Base-by-base conservation (phyloP, 352 stramenopile species). In the Phytophthora cactorum region DNA sequence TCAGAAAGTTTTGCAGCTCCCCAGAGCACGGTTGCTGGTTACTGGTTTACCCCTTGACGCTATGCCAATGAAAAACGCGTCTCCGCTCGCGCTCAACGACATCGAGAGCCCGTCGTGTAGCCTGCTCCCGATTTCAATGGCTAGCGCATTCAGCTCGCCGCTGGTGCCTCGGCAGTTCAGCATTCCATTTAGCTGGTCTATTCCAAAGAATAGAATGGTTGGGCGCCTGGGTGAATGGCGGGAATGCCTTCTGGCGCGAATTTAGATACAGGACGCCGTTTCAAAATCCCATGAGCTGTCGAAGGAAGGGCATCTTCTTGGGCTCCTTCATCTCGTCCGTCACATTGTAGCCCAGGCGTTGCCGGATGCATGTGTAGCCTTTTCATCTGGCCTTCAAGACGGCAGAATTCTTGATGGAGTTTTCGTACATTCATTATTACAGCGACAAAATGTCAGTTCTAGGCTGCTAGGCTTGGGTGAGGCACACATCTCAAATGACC, bases 391-490 rank as follows among this genome's bases (percentile, higher is more conserved):
- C 22, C 22, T 22, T 22, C 22, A 22, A 22, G 22, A 22, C 22
- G 22, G 22, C 22, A 22, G 22, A 22, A 22, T 22, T 22, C 22
- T 22, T 22, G 22, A 1, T 22, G 22, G 22, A 68, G 14, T 51
- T 63, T 62, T 54, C 39, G 43, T 41, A 58, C 34, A 50, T 68
- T 72, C 58, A 68, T 63, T 68, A 49, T 68, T 68, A 68, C 44
- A 72, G 43, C 32, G 29, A 59, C 51, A 49, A 36, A 49, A 12
- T 57, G 17, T 32, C 44, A 52, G 17, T 50, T 57, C 47, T 59
- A 38, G 29, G 34, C 10, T 53, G 36, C n/a, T 34, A 29, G 8
- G 5, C 12, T 8, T 34, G 15, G 27, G 15, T 7, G 22, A 22
- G 22, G 22, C 17, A 49, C 25, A 38, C 5, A 28, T 54, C 32